Conservation (phyloP, 139 green algal species). For the Zygnema cylindricum region DNA sequence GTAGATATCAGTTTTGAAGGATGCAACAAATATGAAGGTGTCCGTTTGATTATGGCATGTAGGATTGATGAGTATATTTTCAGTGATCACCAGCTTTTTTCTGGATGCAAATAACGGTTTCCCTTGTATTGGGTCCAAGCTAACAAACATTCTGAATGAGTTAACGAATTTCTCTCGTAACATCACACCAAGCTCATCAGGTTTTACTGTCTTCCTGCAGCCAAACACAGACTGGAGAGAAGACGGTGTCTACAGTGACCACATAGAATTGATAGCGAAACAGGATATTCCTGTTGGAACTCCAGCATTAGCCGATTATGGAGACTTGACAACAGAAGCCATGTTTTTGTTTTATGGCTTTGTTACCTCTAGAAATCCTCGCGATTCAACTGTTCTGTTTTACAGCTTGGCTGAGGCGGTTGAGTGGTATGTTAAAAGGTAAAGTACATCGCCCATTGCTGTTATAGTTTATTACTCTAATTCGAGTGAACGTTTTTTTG, state of each 20-base stretch:
- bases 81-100: not conserved
- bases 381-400: conserved; percentile 5
- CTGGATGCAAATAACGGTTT: too few species aligned
- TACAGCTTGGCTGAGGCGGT: conserved; percentile 9
- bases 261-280: conserved; percentile 7
- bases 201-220: too few species aligned
- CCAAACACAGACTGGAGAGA: conserved; percentile 27
- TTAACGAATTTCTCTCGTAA: too few species aligned
- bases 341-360: conserved; percentile 23
- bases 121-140: too few species aligned
- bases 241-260: conserved; percentile 9
- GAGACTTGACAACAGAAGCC: conserved; percentile 2
- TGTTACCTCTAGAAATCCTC: not conserved
- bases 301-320: conserved; percentile 11
- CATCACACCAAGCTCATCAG: too few species aligned
- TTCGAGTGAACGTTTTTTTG: not conserved
- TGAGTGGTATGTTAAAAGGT: conserved; percentile 4
- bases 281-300: not conserved
- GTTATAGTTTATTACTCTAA: not conserved
- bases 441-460: too few species aligned
- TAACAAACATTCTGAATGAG: too few species aligned
- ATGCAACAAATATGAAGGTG: too few species aligned
- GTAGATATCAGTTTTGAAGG: too few species aligned
- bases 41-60: too few species aligned
- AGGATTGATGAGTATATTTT: too few species aligned